Evolutionary conservation across 495 filamentous ascomycete genomes (phyloP), one percentile per base, ranked within the genome.

Genomic region (Glarea lozoyensis): DNA sequence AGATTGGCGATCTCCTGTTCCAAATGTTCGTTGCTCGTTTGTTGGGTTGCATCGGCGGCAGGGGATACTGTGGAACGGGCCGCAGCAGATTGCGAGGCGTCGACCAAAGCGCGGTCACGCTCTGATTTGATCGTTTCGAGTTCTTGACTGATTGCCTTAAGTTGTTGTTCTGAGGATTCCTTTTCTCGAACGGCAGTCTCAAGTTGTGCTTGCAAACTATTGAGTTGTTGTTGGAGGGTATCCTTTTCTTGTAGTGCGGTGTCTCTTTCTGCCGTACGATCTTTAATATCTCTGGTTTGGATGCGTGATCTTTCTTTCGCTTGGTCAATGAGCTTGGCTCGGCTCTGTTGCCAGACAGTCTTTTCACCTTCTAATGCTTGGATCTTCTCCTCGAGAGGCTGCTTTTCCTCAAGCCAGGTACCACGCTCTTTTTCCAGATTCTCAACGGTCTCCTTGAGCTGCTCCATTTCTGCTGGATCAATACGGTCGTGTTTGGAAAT

Each of bases 401-500:
- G 59, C 27, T 78, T 78, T 16, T 72, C 69, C 35, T 72, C 59
- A 30, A 75, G 61, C 19, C 84, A 67, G 21, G 80, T 63, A 54
- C 89, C 82, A 1, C 81, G 78, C 57, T 96, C 88, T 10, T 66
- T 66, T 56, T 87, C 70, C 12, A 95, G 63, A 4, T 59, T 64
- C 17, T 73, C 62, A 21, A 79, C 63, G 1, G 61, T 64, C 51
- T 79, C 75, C 59, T 89, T 95, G 42, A 97, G 66, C 45, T 76
- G 76, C 54, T 97, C 88, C 45, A 94, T 74, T 52, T 95, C 89
- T 1, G 84, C 84, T 12, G 90, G 92, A 56, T 98, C 92, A 19
- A 93, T 80, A 37, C 92, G 85, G 49, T 95, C 88, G 58, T 97
- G 94, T 54, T 95, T 96, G 49, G 87, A 84, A 16, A 98, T 75